Base-by-base conservation (phyloP, 2,329 filamentous ascomycete genomes). In the Hypomyces perniciosus region DNA sequence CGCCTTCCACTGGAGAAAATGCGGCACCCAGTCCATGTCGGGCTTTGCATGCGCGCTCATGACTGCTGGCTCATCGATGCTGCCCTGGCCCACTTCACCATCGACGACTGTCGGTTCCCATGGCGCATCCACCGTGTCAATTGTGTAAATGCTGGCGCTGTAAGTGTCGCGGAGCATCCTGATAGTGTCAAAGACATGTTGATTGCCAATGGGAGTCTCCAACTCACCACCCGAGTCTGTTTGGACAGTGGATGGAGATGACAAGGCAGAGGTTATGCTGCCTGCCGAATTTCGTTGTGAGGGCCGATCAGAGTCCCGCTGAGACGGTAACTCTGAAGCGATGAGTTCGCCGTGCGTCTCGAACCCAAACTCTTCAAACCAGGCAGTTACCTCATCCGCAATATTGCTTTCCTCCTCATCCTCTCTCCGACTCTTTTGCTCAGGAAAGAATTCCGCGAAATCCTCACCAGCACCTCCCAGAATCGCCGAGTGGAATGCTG, bases 401-500 rank as follows among this genome's bases (percentile, higher is more conserved):
- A 62, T 46, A 8, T 70, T 69, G 4, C 68, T 60, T 35, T 74
- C 72, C 4, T 66, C 76, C 49, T 78, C 76, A 5, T 70, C 70
- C 39, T 76, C 69, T 48, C 61, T 54, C 48, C 55, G n/a, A 6
- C n/a, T 26, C 12, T 45, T 34, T 13, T 45, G 8, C 10, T 44
- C 44, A 6, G 48, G 43, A 38, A 52, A 46, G 8, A 52, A 13
- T 13, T 34, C 42, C 5, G 42, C 45, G 37, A 52, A 38, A 8
- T 80, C 78, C 20, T 80, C 78, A 30, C 76, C 77, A 2, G 77
- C 76, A 5, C 77, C 78, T 39, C 80, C 80, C 0, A 79, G 66
- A 45, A 84, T 82, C 12, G 81, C 80, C 74, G 83, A 82, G 64
- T 85, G 81, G 61, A 83, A 84, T 4, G 80, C 80, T 5, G 77